Evolutionary conservation across 2,329 filamentous ascomycete species (phyloP), one percentile per base, ranked within the genome.

Genomic region (Penicillium sp.): DNA sequence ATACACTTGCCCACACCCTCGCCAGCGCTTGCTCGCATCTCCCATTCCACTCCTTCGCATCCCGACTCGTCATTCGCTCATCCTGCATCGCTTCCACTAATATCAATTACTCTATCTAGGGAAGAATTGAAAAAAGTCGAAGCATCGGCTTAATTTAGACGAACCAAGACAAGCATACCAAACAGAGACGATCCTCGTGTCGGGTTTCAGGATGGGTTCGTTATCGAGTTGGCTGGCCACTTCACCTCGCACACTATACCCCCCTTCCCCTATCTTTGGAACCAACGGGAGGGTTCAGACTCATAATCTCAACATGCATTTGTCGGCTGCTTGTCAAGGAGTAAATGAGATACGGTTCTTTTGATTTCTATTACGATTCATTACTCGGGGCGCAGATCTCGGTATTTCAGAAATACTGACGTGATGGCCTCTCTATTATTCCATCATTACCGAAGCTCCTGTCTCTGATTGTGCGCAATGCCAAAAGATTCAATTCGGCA

Each of bases 41-140:
- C 41, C 8, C 16, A 19, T 39, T 23, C 36, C 47, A 34, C 43
- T n/a, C 39, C 38, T n/a, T 18, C 32, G 8, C 40, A 43, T n/a
- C n/a, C 13, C 19, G 19, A 34, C 6, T 27, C 19, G 16, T 26
- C 39, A 47, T 27, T 14, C 23, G 23, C 23, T 26, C 45, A n/a
- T 34, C 34, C 5, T 34, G 32, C n/a, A 23, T 26, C 14, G n/a
- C 26, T 44, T 18, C 11, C 14, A 16, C 57, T 48, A 53, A 59
- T 19, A 46, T 14, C 23, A 16, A n/a, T 43, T 44, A 55, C 46
- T 32, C 29, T 11, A 30, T 50, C 7, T 46, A 75, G 70, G 59
- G 67, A 96, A 76, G 93, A 97, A 75, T 78, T 97, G 61, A 95
- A 95, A 82, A 97, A 96, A 78, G 90, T 97, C 68, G 90, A 94